phyloP scores from a whole-genome alignment of 2,329 filamentous ascomycete genomes.

The Claviceps sp. region DNA sequence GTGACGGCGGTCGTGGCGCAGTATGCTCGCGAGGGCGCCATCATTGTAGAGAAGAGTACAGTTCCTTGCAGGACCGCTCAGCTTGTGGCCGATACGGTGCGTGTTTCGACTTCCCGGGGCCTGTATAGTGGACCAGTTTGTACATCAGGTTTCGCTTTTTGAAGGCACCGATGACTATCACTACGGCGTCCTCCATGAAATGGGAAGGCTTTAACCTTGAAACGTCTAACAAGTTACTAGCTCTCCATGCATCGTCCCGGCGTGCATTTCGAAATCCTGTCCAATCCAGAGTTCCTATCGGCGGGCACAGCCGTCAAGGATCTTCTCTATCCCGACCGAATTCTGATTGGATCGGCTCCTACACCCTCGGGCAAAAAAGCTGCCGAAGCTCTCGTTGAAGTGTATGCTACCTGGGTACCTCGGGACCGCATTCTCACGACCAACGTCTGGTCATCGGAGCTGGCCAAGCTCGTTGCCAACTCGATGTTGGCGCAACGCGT shows the following conservation, averaged over 20 bases:
- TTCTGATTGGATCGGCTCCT: conserved; percentile 57
- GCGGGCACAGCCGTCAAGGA: conserved; percentile 64
- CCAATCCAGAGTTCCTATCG: conserved; percentile 70
- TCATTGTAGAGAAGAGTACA: conserved; percentile 72
- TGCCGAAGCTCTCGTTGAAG: conserved; percentile 45
- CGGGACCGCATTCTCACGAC: conserved; percentile 53
- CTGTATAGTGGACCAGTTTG: not conserved
- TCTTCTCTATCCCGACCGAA: conserved; percentile 55
- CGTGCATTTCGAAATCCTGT: conserved; percentile 60
- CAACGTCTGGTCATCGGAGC: conserved; percentile 65
- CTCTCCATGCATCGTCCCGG: conserved; percentile 46
- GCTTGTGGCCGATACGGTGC: conserved; percentile 53
- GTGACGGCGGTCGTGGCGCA: conserved; percentile 55
- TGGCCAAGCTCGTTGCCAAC: conserved; percentile 68
- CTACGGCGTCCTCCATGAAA: no score
- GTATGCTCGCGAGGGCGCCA: conserved; percentile 50
- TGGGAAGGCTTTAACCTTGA: no score
- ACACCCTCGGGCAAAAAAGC: conserved; percentile 48
- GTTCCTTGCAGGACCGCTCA: conserved; percentile 65
- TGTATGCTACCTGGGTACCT: conserved; percentile 63
- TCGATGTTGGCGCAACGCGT: conserved; percentile 71
- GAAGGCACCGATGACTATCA: no score
- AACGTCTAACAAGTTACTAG: conserved; percentile 16
- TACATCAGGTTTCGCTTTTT: no score
- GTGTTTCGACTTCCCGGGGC: conserved; percentile 9